Conservation (phyloP, 805 yeast species). For the Hyphopichia homilentoma region DNA sequence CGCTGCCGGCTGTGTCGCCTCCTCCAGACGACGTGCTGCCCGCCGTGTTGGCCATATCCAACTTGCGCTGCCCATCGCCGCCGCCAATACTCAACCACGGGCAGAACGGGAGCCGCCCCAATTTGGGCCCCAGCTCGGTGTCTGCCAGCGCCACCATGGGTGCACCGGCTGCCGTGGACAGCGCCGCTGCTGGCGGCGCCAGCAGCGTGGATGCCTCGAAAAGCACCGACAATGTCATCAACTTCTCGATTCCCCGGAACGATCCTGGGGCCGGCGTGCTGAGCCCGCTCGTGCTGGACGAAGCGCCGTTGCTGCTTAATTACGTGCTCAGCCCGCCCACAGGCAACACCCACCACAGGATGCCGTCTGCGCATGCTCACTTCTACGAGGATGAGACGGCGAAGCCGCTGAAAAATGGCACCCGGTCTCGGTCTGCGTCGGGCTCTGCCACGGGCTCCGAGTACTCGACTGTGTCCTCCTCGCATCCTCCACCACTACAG, state of each 20-base stretch:
- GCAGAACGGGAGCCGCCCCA: slow-evolving; percentile 15
- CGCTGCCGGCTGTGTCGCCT: slow-evolving; percentile 2
- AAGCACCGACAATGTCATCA: neutral
- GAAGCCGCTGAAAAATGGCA: slow-evolving; percentile 38
- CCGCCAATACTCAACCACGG: slow-evolving; percentile 60
- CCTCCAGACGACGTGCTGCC: slow-evolving; percentile 31
- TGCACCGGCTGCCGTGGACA: neutral
- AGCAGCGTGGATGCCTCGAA: neutral
- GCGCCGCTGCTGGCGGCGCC: slow-evolving; percentile 40
- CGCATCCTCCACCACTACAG: slow-evolving; percentile 1
- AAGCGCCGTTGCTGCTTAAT: slow-evolving; percentile 22
- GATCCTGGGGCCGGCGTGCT: neutral
- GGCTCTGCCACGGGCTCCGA: slow-evolving; percentile 25
- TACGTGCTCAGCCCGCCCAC: slow-evolving; percentile 27
- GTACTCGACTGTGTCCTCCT: slow-evolving; percentile 5
- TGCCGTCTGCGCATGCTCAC: slow-evolving; percentile 74
- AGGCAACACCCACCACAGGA: slow-evolving; percentile 42
- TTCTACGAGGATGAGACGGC: slow-evolving; percentile 66
- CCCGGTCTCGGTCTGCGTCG: slow-evolving; percentile 39
- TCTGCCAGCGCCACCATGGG: neutral
- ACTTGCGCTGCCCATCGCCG: slow-evolving; percentile 66
- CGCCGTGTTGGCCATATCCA: slow-evolving; percentile 54
- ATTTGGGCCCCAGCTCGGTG: slow-evolving; percentile 1
- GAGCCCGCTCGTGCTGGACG: slow-evolving; percentile 5
- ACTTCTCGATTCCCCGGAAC: neutral